A percentile compares a stretch with the other conserved stretches of the same genome.
Evolutionary conservation across 2,329 filamentous ascomycete genomes (phyloP).

Genomic region (Sporothrix humicola): DNA sequence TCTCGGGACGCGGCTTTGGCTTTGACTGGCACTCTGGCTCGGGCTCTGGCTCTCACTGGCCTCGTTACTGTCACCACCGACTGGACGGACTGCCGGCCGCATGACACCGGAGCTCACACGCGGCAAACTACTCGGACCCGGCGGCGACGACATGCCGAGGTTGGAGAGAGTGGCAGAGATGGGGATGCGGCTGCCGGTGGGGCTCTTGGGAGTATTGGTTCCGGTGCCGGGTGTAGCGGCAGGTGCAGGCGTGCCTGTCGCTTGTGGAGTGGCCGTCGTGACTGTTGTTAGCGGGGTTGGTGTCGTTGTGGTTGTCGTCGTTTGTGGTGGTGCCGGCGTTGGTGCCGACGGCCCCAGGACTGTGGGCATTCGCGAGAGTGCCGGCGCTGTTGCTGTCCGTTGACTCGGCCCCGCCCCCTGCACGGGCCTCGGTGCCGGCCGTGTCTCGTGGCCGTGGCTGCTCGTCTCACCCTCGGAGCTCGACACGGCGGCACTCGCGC

Average conservation of each 20-base stretch:
- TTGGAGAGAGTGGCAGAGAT: conserved; percentile 2
- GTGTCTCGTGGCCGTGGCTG: conserved; percentile 26
- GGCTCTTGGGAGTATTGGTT: conserved; percentile 20
- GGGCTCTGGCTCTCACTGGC: conserved; percentile 35
- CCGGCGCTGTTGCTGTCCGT: conserved; percentile 30
- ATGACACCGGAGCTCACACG: conserved; percentile 1
- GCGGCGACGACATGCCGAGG: conserved; percentile 25
- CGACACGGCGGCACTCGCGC: conserved; percentile 44
- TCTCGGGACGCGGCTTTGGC: conserved; percentile 35
- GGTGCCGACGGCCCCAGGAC: conserved; percentile 30
- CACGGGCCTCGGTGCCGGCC: conserved; percentile 21
- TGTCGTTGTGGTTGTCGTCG: background rate
- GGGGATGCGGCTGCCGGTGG: conserved; percentile 33
- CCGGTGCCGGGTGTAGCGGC: too few species aligned
- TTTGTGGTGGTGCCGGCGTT: conserved; percentile 22
- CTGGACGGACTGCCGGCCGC: conserved; percentile 5
- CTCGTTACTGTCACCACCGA: background rate
- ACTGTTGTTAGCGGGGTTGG: background rate
- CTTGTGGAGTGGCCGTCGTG: background rate
- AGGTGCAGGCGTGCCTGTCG: too few species aligned
- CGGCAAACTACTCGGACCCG: background rate
- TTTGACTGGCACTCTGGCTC: conserved; percentile 37
- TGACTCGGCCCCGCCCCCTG: too few species aligned
- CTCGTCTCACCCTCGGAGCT: conserved; percentile 58
- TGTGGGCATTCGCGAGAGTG: background rate